These are phyloP conservation scores for Leccinum incarnatum DNA, from an alignment of 768 basidiomycete genomes.

Conservation along the genomic window DNA sequence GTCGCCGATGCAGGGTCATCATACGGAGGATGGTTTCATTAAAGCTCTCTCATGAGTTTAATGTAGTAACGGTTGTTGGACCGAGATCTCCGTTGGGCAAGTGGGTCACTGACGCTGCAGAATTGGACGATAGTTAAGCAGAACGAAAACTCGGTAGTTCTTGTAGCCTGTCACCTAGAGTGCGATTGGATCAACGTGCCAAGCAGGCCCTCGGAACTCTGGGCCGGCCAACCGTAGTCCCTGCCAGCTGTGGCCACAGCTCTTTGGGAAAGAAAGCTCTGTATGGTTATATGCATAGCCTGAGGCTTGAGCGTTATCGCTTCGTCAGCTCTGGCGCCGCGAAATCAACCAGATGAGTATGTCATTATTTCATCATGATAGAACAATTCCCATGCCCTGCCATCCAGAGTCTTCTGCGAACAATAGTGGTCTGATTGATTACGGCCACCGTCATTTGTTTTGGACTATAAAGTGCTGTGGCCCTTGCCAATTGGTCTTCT, in stretches of 20 bases:
- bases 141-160: background rate
- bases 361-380: background rate
- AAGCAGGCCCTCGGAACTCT: background rate
- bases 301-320: background rate
- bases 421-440: slow-evolving; percentile 11
- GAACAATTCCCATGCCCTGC: background rate
- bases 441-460: slow-evolving; percentile 1
- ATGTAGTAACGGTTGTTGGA: background rate
- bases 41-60: background rate
- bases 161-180: background rate
- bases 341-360: background rate
- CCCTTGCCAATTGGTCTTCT: slow-evolving; percentile 8
- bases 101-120: background rate
- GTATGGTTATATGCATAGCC: background rate
- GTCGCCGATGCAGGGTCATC: background rate
- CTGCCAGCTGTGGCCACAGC: background rate
- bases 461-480: slow-evolving; percentile 15
- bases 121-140: background rate
- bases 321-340: background rate
- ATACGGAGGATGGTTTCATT: slow-evolving; percentile 3
- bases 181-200: background rate
- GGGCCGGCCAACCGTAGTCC: background rate
- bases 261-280: slow-evolving; percentile 1
- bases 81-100: background rate
- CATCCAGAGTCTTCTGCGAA: background rate